These are phyloP conservation scores for Phaseolus coccineus DNA, from an alignment of 331 rosid species.

Conservation along the genomic window DNA sequence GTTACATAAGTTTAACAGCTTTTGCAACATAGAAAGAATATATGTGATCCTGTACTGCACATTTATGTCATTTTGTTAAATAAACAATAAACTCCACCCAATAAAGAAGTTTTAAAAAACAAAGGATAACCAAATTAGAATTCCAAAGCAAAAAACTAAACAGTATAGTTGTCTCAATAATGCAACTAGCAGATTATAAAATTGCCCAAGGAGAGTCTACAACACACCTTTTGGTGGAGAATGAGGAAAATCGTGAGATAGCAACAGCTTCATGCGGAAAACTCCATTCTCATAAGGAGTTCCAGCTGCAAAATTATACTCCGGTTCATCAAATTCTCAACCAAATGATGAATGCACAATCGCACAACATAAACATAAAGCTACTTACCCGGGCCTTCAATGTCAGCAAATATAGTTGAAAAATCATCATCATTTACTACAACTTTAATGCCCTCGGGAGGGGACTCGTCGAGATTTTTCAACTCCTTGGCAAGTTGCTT, in stretches of 20 bases:
- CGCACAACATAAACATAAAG: conserved; percentile 24
- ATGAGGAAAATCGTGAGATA: conserved; percentile 84
- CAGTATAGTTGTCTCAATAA: not conserved
- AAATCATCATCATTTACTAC: conserved; percentile 89
- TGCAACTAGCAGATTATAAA: not conserved
- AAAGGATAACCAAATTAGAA: conserved; percentile 8
- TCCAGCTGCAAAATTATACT: conserved; percentile 70
- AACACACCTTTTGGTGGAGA: conserved; percentile 95
- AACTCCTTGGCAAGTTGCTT: conserved; percentile 98
- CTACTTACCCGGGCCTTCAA: conserved; percentile 94
- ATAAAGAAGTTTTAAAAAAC: not conserved
- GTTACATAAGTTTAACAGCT: conserved; percentile 20
- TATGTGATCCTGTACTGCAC: not conserved
- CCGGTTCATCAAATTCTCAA: conserved; percentile 36
- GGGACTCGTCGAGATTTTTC: conserved; percentile 94
- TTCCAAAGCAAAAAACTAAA: not conserved
- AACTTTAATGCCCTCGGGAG: conserved; percentile 98
- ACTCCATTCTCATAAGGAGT: conserved; percentile 97
- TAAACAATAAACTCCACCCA: conserved; percentile 1
- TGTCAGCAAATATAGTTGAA: conserved; percentile 86
- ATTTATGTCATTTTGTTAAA: not conserved
- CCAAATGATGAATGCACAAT: not conserved
- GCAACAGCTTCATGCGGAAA: conserved; percentile 88
- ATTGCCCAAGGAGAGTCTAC: not conserved
- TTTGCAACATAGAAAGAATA: not conserved